These are phyloP conservation scores for Gremmenia infestans DNA, from an alignment of 2,329 filamentous ascomycete species.

Conservation along the genomic window DNA sequence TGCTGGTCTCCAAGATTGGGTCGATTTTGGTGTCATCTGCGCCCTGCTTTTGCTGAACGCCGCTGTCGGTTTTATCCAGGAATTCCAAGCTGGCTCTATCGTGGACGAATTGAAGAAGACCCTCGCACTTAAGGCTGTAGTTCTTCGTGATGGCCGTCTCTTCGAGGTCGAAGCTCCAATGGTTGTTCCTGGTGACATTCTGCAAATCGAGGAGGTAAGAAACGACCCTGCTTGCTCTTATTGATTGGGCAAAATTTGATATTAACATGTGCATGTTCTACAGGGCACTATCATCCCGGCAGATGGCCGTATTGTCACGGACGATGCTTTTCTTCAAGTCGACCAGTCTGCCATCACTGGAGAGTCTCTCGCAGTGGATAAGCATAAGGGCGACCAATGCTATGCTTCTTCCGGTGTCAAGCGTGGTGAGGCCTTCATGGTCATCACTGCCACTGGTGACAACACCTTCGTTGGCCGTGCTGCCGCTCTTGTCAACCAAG, in stretches of 20 bases:
- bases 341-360: constrained; percentile 91
- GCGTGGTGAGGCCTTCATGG: constrained; percentile 79
- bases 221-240: neutral
- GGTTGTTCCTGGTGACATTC: constrained; percentile 84
- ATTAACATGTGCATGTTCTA: constrained; percentile 9
- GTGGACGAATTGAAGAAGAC: constrained; percentile 91
- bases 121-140: constrained; percentile 79
- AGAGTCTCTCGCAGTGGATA: constrained; percentile 87
- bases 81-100: constrained; percentile 85
- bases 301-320: constrained; percentile 79
- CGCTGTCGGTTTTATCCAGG: constrained; percentile 79
- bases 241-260: neutral
- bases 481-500: constrained; percentile 77
- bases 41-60: constrained; percentile 80
- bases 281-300: constrained; percentile 83
- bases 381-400: constrained; percentile 74
- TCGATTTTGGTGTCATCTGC: constrained; percentile 90
- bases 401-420: constrained; percentile 86
- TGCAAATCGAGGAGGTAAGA: constrained; percentile 73
- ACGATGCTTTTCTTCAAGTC: constrained; percentile 80
- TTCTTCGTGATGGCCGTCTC: constrained; percentile 74
- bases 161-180: constrained; percentile 77
- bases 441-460: constrained; percentile 81
- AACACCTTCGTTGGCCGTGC: constrained; percentile 87
- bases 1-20: constrained; percentile 81